phyloP scores from a whole-genome alignment of 2,329 filamentous ascomycete genomes.

The Sarocladium brachiariae region DNA sequence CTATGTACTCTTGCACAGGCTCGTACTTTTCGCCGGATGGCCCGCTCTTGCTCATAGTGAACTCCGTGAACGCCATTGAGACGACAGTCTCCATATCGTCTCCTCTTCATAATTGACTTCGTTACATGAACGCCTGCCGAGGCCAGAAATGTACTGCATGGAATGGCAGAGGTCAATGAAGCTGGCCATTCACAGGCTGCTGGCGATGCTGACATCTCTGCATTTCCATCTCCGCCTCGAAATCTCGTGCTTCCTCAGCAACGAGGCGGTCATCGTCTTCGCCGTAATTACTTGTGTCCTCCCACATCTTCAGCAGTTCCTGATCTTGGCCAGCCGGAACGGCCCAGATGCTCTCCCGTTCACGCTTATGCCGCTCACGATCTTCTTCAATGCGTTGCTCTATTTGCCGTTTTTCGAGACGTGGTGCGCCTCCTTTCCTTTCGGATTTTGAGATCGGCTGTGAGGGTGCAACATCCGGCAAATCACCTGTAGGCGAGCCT shows the following conservation, averaged over 20 bases:
- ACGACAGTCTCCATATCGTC: too few relatives aligned
- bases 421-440: constrained; percentile 26
- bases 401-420: constrained; percentile 77
- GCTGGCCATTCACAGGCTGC: constrained; percentile 24
- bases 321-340: constrained; percentile 54
- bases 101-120: not conserved
- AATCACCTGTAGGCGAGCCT: constrained; percentile 41
- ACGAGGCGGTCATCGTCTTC: constrained; percentile 78
- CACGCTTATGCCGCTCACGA: constrained; percentile 84
- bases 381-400: constrained; percentile 98
- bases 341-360: constrained; percentile 91
- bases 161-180: constrained; percentile 13
- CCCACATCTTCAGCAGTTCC: constrained; percentile 78
- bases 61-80: not conserved
- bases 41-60: too few relatives aligned
- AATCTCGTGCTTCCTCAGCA: constrained; percentile 61
- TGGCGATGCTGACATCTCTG: constrained; percentile 34
- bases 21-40: too few relatives aligned
- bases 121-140: not conserved
- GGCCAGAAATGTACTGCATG: not conserved
- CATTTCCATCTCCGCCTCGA: constrained; percentile 34
- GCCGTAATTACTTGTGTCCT: constrained; percentile 77
- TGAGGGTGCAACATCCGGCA: constrained; percentile 34
- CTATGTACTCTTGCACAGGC: not conserved
- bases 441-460: constrained; percentile 31